Percentiles rank a stretch among this genome's conserved stretches.
Evolutionary conservation across 352 stramenopile genomes (phyloP).

Genomic region (Thraustochytrium sp.): DNA sequence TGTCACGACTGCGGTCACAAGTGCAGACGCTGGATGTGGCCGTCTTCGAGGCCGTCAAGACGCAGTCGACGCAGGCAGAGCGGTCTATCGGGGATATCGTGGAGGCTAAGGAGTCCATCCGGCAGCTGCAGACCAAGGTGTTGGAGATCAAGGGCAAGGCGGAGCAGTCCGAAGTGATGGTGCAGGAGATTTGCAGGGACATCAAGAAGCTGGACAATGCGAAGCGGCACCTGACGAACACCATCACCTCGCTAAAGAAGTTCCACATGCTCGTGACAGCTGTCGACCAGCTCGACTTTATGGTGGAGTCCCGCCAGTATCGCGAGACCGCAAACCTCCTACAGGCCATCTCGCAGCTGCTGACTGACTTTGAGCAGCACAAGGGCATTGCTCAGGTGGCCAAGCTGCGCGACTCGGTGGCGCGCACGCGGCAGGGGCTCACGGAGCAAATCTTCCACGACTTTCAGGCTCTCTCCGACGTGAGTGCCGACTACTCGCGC

Average conservation of each 20-base stretch:
- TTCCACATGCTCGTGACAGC: slow-evolving; percentile 96
- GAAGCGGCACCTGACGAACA: slow-evolving; percentile 86
- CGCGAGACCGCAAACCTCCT: slow-evolving; percentile 88
- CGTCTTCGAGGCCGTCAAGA: slow-evolving; percentile 54
- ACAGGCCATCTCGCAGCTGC: slow-evolving; percentile 88
- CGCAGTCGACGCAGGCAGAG: slow-evolving; percentile 53
- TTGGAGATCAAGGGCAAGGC: slow-evolving; percentile 85
- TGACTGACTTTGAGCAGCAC: slow-evolving; percentile 93
- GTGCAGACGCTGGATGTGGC: slow-evolving; percentile 73
- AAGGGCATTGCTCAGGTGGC: slow-evolving; percentile 50
- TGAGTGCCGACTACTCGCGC: slow-evolving; percentile 25
- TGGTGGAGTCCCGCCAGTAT: slow-evolving; percentile 69
- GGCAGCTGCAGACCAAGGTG: slow-evolving; percentile 83
- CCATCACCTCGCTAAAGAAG: slow-evolving; percentile 79
- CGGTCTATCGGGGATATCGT: slow-evolving; percentile 53
- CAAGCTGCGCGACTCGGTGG: slow-evolving; percentile 41
- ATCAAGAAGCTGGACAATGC: slow-evolving; percentile 97
- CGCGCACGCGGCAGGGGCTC: not conserved
- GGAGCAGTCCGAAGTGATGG: slow-evolving; percentile 88
- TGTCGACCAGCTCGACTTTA: slow-evolving; percentile 73
- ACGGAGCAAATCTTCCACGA: slow-evolving; percentile 50
- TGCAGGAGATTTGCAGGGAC: slow-evolving; percentile 94
- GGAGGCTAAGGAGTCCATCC: slow-evolving; percentile 66
- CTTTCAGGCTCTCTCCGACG: slow-evolving; percentile 42
- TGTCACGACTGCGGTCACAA: slow-evolving; percentile 52